Base-by-base conservation (phyloP, 495 filamentous ascomycete genomes). In the Aspergillus cristatus region DNA sequence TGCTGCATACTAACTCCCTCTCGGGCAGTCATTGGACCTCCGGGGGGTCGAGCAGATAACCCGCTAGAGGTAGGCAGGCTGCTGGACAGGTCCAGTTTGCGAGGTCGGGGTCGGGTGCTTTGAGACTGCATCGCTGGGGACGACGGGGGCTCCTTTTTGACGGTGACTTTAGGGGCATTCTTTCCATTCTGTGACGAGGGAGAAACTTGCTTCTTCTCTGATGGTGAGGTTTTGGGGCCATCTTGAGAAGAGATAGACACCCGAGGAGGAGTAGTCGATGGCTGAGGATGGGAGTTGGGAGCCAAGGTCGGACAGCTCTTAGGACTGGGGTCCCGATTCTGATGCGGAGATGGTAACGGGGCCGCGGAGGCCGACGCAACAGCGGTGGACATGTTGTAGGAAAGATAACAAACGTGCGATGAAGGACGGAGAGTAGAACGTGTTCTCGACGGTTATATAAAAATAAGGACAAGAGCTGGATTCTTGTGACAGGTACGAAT, bases 111-210 rank as follows among this genome's bases (percentile, higher is more conserved):
- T 15, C 91, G 75, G 18, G 51, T 18, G 16, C 78, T 69, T 37
- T 77, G 74, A 13, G 73, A 60, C 34, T 81, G 73, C 40, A 88
- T 72, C 26, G 82, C 81, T 32, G 91, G 91, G 10, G 79, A 78
- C 17, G 87, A 87, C 6, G 84, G 81, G 18, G 84, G 84, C 58
- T 98, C 91, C 65, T 95, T 95, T 71, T 97, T 97, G 28, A 98
- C 88, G 43, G 94, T 76, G 43, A 96, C 90, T 59, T 83, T 86
- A 10, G 85, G 81, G 37, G 74, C 62, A 37, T 62, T 57, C 44
- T 38, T 64, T 36, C 67, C 68, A 44, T 63, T 67, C 31, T 57
- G 63, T 7, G 55, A 56, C 75, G 65, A 67, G 15, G 69, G 67
- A 5, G 72, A 67, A 15, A 67, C 73, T 28, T 59, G 61, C 55